Evolutionary conservation across 305 asterid genomes (phyloP).

Genomic region (Solanum hybrid): DNA sequence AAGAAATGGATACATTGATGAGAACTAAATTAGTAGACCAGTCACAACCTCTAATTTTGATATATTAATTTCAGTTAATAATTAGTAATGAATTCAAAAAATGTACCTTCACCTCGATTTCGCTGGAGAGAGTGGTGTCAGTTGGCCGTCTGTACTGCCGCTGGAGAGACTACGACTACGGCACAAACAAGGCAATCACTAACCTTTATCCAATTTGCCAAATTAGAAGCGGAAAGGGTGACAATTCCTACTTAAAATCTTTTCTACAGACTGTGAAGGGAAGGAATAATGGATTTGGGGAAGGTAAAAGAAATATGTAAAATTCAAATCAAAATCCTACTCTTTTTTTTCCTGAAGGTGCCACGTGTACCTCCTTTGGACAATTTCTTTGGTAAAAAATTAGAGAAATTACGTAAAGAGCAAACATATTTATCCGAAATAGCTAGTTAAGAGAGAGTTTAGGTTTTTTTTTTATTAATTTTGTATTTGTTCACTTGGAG

Average conservation of each 20-base stretch:
- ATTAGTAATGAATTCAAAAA: neutral
- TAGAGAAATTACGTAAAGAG: neutral
- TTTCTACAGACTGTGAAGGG: neutral
- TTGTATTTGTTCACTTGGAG: neutral
- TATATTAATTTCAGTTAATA: neutral
- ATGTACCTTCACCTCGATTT: neutral
- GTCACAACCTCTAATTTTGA: neutral
- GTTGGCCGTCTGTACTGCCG: neutral
- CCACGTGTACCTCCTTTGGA: neutral
- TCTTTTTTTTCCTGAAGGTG: neutral
- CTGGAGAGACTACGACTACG: neutral
- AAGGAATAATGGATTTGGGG: neutral
- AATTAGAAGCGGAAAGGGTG: neutral
- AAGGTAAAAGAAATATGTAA: neutral
- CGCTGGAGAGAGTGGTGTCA: neutral
- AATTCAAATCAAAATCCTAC: neutral
- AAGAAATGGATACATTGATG: neutral
- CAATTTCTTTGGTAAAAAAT: neutral
- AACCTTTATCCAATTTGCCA: neutral
- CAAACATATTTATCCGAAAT: neutral
- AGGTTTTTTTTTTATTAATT: no score
- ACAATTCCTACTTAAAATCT: neutral
- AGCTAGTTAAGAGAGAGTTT: neutral
- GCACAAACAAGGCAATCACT: neutral
- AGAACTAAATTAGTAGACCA: neutral